Evolutionary conservation across 129 eudicot genomes (phyloP).

Genomic region (Flaveria bidentis): DNA sequence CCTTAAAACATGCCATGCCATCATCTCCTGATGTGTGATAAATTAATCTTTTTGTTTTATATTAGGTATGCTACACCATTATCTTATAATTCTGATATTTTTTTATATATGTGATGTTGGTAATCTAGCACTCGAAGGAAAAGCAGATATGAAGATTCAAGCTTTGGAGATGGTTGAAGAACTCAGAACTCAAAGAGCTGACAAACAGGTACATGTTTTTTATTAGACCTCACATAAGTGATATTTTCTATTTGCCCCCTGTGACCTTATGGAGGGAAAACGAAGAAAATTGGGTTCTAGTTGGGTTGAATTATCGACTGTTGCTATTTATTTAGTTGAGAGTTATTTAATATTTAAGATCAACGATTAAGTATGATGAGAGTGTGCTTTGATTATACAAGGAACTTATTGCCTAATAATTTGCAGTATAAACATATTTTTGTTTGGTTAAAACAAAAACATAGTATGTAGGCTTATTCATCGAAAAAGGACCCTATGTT

Average conservation of each 20-base stretch:
- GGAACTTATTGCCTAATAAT: neutral
- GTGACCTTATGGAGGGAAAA: neutral
- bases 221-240: neutral
- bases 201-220: slow-evolving; percentile 64
- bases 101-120: neutral
- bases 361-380: neutral
- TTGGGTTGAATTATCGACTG: neutral
- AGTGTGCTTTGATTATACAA: neutral
- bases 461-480: neutral
- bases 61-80: neutral
- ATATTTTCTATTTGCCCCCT: neutral
- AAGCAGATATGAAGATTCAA: slow-evolving; percentile 84
- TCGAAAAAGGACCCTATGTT: neutral
- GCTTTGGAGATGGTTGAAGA: slow-evolving; percentile 77
- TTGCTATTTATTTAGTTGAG: neutral
- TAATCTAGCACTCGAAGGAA: slow-evolving; percentile 78
- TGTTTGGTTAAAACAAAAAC: neutral
- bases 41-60: neutral
- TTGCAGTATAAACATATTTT: neutral
- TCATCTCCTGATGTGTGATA: neutral
- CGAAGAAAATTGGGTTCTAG: slow-evolving; percentile 1
- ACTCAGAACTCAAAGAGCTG: slow-evolving; percentile 84
- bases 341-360: neutral
- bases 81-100: neutral
- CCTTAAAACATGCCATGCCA: neutral